Conservation (phyloP, 2,329 filamentous ascomycete genomes). For the Massarina eburnea region DNA sequence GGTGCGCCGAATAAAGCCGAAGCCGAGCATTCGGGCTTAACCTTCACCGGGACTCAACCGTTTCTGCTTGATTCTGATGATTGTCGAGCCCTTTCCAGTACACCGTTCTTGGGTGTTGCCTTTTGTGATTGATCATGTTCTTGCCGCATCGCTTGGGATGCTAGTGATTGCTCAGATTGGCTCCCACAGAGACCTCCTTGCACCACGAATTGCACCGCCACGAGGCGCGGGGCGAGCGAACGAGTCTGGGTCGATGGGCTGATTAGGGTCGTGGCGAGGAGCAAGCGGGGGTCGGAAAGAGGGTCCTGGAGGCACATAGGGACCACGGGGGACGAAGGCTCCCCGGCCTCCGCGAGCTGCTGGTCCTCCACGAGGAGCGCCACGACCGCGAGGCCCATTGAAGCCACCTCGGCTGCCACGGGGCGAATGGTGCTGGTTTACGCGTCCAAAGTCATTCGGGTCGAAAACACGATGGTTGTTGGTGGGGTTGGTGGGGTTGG, state of each 20-base stretch:
- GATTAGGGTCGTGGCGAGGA: constrained; percentile 37
- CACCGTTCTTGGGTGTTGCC: no score
- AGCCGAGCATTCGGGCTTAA: background rate
- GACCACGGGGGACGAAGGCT: constrained; percentile 30
- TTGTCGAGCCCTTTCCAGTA: background rate
- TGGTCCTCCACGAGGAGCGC: constrained; percentile 17
- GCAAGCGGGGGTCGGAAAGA: constrained; percentile 26
- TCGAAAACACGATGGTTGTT: constrained; percentile 46
- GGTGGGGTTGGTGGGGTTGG: constrained; percentile 21
- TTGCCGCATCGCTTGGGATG: constrained; percentile 1
- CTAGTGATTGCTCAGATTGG: constrained; percentile 29
- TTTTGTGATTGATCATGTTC: background rate
- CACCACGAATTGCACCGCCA: constrained; percentile 34
- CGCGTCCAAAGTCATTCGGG: constrained; percentile 52
- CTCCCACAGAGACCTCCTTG: constrained; percentile 43
- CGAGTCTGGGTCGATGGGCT: constrained; percentile 45
- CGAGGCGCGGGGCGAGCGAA: constrained; percentile 40
- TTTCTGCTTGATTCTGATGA: background rate
- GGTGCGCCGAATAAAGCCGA: background rate
- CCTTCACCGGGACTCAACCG: background rate
- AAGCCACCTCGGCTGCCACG: constrained; percentile 38
- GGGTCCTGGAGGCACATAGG: constrained; percentile 34
- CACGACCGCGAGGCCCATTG: constrained; percentile 24
- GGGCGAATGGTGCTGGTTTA: constrained; percentile 29
- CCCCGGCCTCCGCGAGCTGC: constrained; percentile 30